Percentiles rank a stretch among this genome's conserved stretches.
Evolutionary conservation across 768 basidiomycete species (phyloP).

Genomic region (Podaxis sp.): DNA sequence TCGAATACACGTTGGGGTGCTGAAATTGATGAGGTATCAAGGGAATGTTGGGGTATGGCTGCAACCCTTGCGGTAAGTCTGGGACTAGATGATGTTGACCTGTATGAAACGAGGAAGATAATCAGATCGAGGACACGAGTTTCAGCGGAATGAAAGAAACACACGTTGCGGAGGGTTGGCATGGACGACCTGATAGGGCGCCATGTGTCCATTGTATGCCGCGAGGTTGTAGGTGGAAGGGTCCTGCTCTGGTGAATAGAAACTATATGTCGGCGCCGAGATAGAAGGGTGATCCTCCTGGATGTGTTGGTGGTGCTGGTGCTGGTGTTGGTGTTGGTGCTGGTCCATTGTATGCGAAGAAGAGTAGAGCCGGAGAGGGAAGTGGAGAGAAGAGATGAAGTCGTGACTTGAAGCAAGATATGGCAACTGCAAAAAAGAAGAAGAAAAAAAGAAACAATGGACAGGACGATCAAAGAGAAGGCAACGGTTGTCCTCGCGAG

Average conservation of each 20-base stretch:
- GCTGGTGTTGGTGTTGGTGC: constrained; percentile 40
- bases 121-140: constrained; percentile 67
- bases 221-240: constrained; percentile 46
- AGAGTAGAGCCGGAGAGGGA: constrained; percentile 33
- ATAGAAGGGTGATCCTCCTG: constrained; percentile 50
- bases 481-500: constrained; percentile 21
- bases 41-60: constrained; percentile 56
- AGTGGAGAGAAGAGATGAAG: constrained; percentile 8
- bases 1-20: constrained; percentile 53
- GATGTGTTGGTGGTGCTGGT: constrained; percentile 38
- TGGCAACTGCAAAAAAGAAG: constrained; percentile 29
- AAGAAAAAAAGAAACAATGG: constrained; percentile 35
- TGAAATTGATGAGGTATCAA: constrained; percentile 70
- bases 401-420: constrained; percentile 24
- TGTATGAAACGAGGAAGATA: constrained; percentile 54
- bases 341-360: constrained; percentile 44
- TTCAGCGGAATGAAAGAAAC: constrained; percentile 49
- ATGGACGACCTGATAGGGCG: constrained; percentile 56
- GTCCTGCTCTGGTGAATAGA: constrained; percentile 40
- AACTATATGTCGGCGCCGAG: constrained; percentile 23
- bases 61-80: constrained; percentile 55
- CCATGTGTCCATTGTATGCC: constrained; percentile 55
- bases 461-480: constrained; percentile 21
- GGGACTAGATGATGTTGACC: constrained; percentile 53
- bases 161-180: constrained; percentile 72